Evolutionary conservation across 441 rosid species (phyloP), one percentile per base, ranked within the genome.

Genomic region (Jatropha podagrica): DNA sequence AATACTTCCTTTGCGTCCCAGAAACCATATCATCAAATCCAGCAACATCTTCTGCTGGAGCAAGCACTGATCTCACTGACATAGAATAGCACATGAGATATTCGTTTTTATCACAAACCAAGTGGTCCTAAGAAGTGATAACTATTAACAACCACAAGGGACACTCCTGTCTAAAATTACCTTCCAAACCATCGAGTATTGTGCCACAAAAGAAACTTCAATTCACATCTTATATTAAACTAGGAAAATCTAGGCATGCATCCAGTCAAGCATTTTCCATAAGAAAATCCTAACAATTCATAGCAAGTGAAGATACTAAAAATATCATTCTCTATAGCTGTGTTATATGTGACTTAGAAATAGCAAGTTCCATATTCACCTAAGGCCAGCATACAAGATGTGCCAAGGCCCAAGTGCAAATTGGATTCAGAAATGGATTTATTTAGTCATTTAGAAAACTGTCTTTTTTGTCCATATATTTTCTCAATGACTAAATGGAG

Each of bases 1-100:
- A 95, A 79, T 90, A 95, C 87, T 91, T 95, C 18, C 97, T 86
- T 70, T 77, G 78, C 17, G 88, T 87, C n/a, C 90, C 94, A 9
- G 83, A 76, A 65, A 83, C 89, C 98, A 95, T 91, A 77, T 89
- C 95, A 52, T 87, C 88, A 74, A 92, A 95, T 66, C 87, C 95
- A 20, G 91, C 81, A 18, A 81, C 76, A 18, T 85, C 77, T 85
- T 89, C 93, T 4, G 89, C 48, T 26, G 97, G 85, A 68, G 86
- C 88, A 60, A 84, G 90, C 71, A 92, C 90, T 48, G 95, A 77
- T 84, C 90, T 87, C 81, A 89, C 96, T 92, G 85, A 85, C 79
- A 80, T 68, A 81, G 80, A 13, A 77, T 18, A 76, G 54, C 20
- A 65, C 15, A 81, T 44, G 72, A 32, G n/a, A 56, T 41, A 5